phyloP scores from a whole-genome alignment of 2,329 filamentous ascomycete genomes.

The Neofusicoccum laricinum region DNA sequence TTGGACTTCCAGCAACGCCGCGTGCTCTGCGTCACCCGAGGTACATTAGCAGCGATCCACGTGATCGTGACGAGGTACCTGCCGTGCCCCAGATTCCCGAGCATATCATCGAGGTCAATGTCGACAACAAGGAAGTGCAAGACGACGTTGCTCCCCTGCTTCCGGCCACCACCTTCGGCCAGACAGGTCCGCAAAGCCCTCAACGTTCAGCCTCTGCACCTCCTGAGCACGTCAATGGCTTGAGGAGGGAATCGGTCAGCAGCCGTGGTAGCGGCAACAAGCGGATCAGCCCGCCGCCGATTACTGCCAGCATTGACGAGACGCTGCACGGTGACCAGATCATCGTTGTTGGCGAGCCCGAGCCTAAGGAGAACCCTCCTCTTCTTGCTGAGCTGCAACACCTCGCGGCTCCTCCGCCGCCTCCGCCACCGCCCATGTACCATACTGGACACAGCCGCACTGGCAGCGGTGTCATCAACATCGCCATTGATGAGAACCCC shows the following conservation, averaged over 20 bases:
- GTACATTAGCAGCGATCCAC: constrained; percentile 59
- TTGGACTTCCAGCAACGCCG: constrained; percentile 87
- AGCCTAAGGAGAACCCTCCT: constrained; percentile 37
- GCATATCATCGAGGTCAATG: constrained; percentile 29
- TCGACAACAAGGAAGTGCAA: constrained; percentile 32
- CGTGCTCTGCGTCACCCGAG: constrained; percentile 83
- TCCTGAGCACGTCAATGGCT: constrained; percentile 38
- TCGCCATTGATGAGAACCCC: constrained; percentile 44
- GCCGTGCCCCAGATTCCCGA: constrained; percentile 58
- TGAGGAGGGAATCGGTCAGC: constrained; percentile 37
- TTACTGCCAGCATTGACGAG: constrained; percentile 54
- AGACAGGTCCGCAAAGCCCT: constrained; percentile 32
- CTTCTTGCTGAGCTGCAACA: constrained; percentile 62
- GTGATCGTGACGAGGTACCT: constrained; percentile 48
- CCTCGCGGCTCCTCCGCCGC: constrained; percentile 53
- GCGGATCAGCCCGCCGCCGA: constrained; percentile 37
- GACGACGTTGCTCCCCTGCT: constrained; percentile 47
- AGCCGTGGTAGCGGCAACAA: constrained; percentile 35
- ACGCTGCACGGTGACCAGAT: constrained; percentile 44
- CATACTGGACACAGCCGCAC: constrained; percentile 18
- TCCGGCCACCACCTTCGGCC: constrained; percentile 47
- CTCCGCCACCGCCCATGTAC: constrained; percentile 43
- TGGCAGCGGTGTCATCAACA: constrained; percentile 42
- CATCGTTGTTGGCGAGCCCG: constrained; percentile 41
- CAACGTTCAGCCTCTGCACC: constrained; percentile 49